phyloP scores from a whole-genome alignment of 1,284 basidiomycete genomes.

The Marasmius oreades region DNA sequence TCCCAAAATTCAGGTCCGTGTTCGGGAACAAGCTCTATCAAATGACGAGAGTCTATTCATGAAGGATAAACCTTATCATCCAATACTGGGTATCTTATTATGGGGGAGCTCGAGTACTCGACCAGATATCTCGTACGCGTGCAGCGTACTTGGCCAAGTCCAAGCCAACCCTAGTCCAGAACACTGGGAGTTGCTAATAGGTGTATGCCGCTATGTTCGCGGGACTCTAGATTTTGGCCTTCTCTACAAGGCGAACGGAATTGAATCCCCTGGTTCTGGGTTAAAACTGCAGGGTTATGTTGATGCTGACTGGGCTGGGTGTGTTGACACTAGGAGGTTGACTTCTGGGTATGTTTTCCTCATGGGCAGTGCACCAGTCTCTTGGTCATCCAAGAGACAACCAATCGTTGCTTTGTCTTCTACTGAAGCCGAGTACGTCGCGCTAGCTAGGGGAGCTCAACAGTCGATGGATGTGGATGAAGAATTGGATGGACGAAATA shows the following conservation, averaged over 20 bases:
- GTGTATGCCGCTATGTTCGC: too few relatives aligned
- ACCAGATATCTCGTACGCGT: slow-evolving; percentile 10
- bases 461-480: background rate
- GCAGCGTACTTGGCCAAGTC: slow-evolving; percentile 13
- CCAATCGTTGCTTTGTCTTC: background rate
- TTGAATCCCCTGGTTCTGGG: too few relatives aligned
- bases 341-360: slow-evolving; percentile 12
- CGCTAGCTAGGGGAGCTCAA: background rate
- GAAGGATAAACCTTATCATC: slow-evolving; percentile 12
- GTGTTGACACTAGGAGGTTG: slow-evolving; percentile 6
- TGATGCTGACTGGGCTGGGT: slow-evolving; percentile 12
- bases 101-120: slow-evolving; percentile 11
- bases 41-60: slow-evolving; percentile 8
- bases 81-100: slow-evolving; percentile 6
- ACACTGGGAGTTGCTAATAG: too few relatives aligned
- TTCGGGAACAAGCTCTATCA: background rate
- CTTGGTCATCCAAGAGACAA: slow-evolving; percentile 15
- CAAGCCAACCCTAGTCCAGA: background rate
- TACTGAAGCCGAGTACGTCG: background rate
- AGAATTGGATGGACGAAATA: slow-evolving; percentile 2
- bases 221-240: too few relatives aligned
- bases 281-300: slow-evolving; percentile 5
- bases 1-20: background rate
- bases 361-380: slow-evolving; percentile 12
- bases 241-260: too few relatives aligned